A percentile compares a stretch with the other conserved stretches of the same genome.
These are phyloP conservation scores for Phialophora macrospora DNA, from an alignment of 2,329 filamentous ascomycete genomes.

Conservation along the genomic window DNA sequence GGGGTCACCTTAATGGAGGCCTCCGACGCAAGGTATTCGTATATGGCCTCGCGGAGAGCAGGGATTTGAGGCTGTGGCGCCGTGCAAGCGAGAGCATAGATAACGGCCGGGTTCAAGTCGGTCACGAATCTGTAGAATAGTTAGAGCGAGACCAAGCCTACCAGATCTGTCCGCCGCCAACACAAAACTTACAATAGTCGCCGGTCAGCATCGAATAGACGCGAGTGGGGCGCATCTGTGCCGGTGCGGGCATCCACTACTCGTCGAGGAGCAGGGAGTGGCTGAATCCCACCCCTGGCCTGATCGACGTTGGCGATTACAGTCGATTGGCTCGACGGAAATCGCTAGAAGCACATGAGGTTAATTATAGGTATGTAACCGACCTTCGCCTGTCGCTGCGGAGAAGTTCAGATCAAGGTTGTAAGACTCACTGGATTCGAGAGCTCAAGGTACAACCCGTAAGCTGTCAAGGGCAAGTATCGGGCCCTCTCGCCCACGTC, in stretches of 20 bases:
- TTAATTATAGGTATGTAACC: no score
- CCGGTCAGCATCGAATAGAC: background rate
- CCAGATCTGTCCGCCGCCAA: no score
- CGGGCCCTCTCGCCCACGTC: conserved; percentile 1
- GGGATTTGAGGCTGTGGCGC: background rate
- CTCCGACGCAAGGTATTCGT: background rate
- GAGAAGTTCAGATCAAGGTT: background rate
- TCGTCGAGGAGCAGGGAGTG: no score
- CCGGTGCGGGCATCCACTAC: background rate
- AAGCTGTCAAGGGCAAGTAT: conserved; percentile 10
- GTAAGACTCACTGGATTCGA: conserved; percentile 15
- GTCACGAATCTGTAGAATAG: background rate
- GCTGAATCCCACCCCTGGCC: no score
- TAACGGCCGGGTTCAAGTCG: background rate
- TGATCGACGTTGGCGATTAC: no score
- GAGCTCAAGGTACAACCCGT: conserved; percentile 6
- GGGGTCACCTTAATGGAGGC: conserved; percentile 2
- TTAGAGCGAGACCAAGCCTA: background rate
- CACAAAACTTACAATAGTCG: background rate
- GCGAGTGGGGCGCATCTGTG: background rate
- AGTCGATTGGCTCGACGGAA: no score
- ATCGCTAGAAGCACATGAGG: no score
- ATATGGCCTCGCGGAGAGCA: conserved; percentile 2
- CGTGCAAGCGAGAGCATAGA: conserved; percentile 4
- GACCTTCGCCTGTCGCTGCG: no score